Base-by-base conservation (phyloP, 139 green algal species). In the Pycnococcus provasolii region DNA sequence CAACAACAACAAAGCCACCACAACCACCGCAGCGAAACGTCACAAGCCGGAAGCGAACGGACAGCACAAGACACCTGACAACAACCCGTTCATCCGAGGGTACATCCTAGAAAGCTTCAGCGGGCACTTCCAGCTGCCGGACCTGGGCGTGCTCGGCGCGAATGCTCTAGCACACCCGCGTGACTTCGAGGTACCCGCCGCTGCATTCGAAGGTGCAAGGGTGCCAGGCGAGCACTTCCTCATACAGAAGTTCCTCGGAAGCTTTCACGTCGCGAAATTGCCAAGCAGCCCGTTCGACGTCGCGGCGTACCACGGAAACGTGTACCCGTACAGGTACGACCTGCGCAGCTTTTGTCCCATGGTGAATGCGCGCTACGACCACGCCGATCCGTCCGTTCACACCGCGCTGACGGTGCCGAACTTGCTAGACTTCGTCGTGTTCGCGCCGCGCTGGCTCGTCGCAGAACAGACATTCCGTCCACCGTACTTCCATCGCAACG, bases 311-410 rank as follows among this genome's bases (percentile, higher is more conserved):
- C 86, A 92, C 60, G 75, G 75, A 46, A 81, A 81, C 63, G 79
- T 79, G 57, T 60, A 42, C 0, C 75, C 74, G 1, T 80, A 72
- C 71, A 78, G 77, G 77, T 81, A 81, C 72, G 53, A 78, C 52
- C 58, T 78, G 4, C 13, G 15, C 11, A 43, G 66, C 7, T 92
- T 94, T 78, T 91, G 85, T 70, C 86, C 89, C n/a, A 70, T 95
- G 11, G 94, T 94, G 65, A 42, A 79, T 2, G 84, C 87, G 26
- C 57, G 65, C 26, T 85, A 86, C 45, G 85, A 90, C 81, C 87
- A 92, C 70, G 80, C 89, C 3, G 91, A 97, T 74, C 91, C 91
- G 26, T 91, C 82, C 67, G 95, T 97, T 66, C 96, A 96, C 87
- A 97, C 91, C 1, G 88, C 95, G 45, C 79, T 96, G 46, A 95